These are phyloP conservation scores for Solanum medicagineum DNA, from an alignment of 257 asterid genomes.

Conservation along the genomic window DNA sequence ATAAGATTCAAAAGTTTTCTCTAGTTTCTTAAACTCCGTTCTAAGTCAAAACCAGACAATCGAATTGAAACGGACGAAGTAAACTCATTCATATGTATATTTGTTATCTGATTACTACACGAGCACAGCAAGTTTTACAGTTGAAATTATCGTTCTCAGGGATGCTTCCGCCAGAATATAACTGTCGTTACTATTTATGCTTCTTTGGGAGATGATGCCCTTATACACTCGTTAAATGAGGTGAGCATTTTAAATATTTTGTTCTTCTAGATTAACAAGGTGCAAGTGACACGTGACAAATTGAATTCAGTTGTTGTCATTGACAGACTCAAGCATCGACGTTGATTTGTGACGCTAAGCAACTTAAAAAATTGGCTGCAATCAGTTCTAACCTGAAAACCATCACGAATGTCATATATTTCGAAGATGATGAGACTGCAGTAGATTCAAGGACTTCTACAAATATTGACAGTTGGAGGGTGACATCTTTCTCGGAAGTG, in stretches of 20 bases:
- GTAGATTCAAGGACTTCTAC: constrained; percentile 18
- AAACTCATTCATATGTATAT: not conserved
- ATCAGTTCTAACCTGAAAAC: constrained; percentile 49
- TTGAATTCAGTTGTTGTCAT: not conserved
- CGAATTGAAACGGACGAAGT: not conserved
- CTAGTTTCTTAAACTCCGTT: not conserved
- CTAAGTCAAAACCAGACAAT: not conserved
- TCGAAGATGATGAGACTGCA: constrained; percentile 50
- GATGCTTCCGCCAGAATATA: constrained; percentile 73
- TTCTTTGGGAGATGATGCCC: constrained; percentile 86
- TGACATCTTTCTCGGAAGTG: constrained; percentile 55
- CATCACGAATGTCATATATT: constrained; percentile 42
- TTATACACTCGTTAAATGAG: constrained; percentile 82
- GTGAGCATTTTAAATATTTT: constrained; percentile 7
- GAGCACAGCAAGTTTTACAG: not conserved
- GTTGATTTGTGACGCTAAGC: constrained; percentile 72
- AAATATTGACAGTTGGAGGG: constrained; percentile 31
- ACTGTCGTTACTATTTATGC: constrained; percentile 88
- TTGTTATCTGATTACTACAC: not conserved
- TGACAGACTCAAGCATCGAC: constrained; percentile 87
- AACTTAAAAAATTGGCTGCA: constrained; percentile 61
- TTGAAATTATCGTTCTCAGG: constrained; percentile 27
- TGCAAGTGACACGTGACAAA: not conserved
- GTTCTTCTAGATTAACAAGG: not conserved
- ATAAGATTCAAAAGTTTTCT: not conserved